Evolutionary conservation across 176 grass and related monocot genomes (phyloP), one percentile per base, ranked within the genome.

Genomic region (Oryza brachyantha): DNA sequence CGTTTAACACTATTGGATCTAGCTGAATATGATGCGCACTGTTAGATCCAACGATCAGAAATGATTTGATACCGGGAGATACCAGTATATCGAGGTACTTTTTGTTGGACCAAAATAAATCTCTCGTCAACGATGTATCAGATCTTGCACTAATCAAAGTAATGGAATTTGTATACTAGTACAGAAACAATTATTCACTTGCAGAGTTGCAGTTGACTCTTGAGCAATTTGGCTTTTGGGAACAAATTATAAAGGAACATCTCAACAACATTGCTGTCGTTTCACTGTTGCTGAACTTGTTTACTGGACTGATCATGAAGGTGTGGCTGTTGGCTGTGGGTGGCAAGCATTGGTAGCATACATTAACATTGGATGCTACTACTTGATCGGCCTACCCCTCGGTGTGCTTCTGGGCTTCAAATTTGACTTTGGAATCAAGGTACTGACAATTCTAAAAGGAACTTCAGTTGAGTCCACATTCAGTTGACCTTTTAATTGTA

Each of bases 301-400:
- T 78, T 3, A 45, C 55, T 25, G 6, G 26, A 45, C 55, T 25
- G 6, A 32, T 24, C 52, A 57, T 80, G 41, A 85, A 97, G 95
- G 95, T 68, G 92, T 94, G 65, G 95, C 95, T 66, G 91, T 94
- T 82, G 91, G 91, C 22, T 88, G 94, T 79, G 94, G 89, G 46
- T 97, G 91, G 94, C 91, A 97, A 88, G 94, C 86, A 38, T 83
- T 79, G 60, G 89, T 94, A 35, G 94, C 94, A 3, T 97, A 90
- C 35, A 91, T 97, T 38, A 97, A 97, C 81, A 88, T 97, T 22
- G 94, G 76, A 45, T 92, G 89, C 82, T 97, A 94, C 64, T 97
- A 97, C 55, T 84, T 97, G 72, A 89, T 97, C 6, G 93, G 90
- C 79, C 7, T 97, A 7, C 90, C 93, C 38, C 55, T 93, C 40